Evolutionary conservation across 2,329 filamentous ascomycete genomes (phyloP).

Genomic region (Aspergillus alliaceus): DNA sequence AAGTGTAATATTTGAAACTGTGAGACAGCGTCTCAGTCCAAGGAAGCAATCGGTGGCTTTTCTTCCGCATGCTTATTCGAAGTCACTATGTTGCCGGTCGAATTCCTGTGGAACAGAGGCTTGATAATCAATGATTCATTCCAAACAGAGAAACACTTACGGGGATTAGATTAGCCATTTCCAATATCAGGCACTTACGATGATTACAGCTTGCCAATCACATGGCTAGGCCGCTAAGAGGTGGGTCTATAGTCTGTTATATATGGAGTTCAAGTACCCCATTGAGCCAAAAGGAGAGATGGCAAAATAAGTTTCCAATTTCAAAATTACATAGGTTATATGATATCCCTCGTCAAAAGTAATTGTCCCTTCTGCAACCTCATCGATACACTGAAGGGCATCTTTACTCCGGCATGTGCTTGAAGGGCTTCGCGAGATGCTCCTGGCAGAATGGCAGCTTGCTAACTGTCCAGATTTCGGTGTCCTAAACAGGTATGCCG

Average conservation of each 20-base stretch:
- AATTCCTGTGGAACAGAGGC: not conserved
- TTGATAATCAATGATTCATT: not conserved
- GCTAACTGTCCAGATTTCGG: conserved; percentile 68
- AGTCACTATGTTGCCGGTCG: not conserved
- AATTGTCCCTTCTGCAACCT: not conserved
- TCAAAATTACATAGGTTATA: not conserved
- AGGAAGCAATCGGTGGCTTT: not conserved
- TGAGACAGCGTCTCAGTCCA: too few species aligned
- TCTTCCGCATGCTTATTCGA: not conserved
- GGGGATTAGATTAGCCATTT: too few species aligned
- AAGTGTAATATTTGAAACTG: too few species aligned
- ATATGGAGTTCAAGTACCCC: not conserved
- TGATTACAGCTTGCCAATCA: too few species aligned
- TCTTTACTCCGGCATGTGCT: conserved; percentile 61
- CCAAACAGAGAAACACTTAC: too few species aligned
- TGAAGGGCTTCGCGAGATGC: conserved; percentile 62
- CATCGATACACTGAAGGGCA: not conserved
- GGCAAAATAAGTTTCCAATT: too few species aligned
- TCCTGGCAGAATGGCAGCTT: conserved; percentile 72
- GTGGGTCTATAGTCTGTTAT: too few species aligned
- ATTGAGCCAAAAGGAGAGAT: too few species aligned
- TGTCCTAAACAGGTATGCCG: conserved; percentile 40
- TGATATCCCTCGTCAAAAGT: not conserved
- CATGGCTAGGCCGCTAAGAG: too few species aligned
- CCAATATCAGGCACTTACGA: too few species aligned